These are phyloP conservation scores for Pseudonectria foliicola DNA, from an alignment of 2,329 filamentous ascomycete species.

Conservation along the genomic window DNA sequence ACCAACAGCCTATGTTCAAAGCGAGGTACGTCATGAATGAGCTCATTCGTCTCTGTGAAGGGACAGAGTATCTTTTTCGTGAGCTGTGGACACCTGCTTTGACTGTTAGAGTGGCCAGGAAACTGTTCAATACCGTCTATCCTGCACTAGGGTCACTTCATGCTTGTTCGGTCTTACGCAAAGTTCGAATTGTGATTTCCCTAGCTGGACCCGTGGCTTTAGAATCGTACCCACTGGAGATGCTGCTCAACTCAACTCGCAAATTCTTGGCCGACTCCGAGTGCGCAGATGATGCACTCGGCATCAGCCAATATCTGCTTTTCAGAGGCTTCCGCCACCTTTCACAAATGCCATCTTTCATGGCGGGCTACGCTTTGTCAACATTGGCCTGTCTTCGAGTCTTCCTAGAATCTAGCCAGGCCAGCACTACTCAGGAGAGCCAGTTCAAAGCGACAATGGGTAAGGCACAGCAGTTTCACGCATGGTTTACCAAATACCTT, in stretches of 20 bases:
- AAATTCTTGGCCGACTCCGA: constrained; percentile 75
- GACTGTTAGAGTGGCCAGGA: constrained; percentile 67
- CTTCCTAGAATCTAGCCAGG: constrained; percentile 67
- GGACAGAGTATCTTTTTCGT: constrained; percentile 57
- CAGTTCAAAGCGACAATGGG: constrained; percentile 71
- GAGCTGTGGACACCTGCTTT: constrained; percentile 70
- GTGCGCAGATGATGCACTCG: constrained; percentile 85
- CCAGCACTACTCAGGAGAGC: constrained; percentile 76
- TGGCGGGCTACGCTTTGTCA: constrained; percentile 73
- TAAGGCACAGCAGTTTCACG: constrained; percentile 68
- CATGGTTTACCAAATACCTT: constrained; percentile 70
- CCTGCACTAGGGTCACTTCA: constrained; percentile 79
- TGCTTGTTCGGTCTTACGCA: constrained; percentile 78
- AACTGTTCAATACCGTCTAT: constrained; percentile 73
- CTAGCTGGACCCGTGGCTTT: constrained; percentile 68
- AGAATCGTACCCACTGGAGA: constrained; percentile 77
- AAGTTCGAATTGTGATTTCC: constrained; percentile 73
- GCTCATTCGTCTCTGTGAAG: constrained; percentile 69
- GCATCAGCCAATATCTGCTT: constrained; percentile 79
- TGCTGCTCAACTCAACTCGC: constrained; percentile 75
- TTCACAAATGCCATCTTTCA: constrained; percentile 59
- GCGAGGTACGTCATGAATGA: constrained; percentile 69
- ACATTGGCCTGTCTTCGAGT: constrained; percentile 70
- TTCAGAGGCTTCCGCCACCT: constrained; percentile 60
- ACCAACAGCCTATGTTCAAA: constrained; percentile 82